These are phyloP conservation scores for Acanthamoeba rhysodes DNA, from an alignment of 208 protist species.

Conservation along the genomic window DNA sequence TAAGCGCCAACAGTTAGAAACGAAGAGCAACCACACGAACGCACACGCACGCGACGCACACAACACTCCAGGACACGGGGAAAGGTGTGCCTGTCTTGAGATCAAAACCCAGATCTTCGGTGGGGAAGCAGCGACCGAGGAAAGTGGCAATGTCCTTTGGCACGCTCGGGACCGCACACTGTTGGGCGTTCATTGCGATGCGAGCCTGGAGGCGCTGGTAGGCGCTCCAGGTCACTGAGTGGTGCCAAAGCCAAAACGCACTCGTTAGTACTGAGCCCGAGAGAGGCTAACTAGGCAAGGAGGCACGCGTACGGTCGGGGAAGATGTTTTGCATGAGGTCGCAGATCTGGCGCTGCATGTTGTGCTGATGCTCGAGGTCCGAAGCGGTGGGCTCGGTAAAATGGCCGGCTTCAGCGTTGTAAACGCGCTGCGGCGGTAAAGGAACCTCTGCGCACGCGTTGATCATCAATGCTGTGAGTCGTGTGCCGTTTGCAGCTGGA, in stretches of 20 bases:
- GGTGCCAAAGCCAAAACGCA: too few relatives aligned
- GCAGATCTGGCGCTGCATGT: slow-evolving; percentile 53
- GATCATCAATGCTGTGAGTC: too few relatives aligned
- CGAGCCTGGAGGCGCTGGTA: slow-evolving; percentile 3
- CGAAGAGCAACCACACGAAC: too few relatives aligned
- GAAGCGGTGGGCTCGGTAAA: not conserved
- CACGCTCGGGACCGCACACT: not conserved
- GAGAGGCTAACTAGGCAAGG: too few relatives aligned
- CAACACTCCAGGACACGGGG: too few relatives aligned
- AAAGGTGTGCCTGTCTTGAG: not conserved
- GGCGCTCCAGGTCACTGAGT: slow-evolving; percentile 24
- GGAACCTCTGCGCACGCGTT: not conserved
- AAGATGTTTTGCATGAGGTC: slow-evolving; percentile 33
- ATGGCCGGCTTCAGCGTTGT: not conserved
- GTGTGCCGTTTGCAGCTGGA: too few relatives aligned
- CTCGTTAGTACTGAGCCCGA: too few relatives aligned
- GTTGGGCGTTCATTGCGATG: slow-evolving; percentile 10
- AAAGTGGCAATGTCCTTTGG: not conserved
- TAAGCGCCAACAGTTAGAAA: too few relatives aligned
- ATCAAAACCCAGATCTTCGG: not conserved
- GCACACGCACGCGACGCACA: too few relatives aligned
- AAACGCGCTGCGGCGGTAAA: slow-evolving; percentile 7
- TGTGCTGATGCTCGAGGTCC: not conserved
- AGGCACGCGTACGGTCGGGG: slow-evolving; percentile 48
- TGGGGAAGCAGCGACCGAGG: slow-evolving; percentile 8